Percentiles rank a stretch among this genome's conserved stretches.
Conservation (phyloP, 768 basidiomycete species). For the Rhodotorula sphaerocarpa region DNA sequence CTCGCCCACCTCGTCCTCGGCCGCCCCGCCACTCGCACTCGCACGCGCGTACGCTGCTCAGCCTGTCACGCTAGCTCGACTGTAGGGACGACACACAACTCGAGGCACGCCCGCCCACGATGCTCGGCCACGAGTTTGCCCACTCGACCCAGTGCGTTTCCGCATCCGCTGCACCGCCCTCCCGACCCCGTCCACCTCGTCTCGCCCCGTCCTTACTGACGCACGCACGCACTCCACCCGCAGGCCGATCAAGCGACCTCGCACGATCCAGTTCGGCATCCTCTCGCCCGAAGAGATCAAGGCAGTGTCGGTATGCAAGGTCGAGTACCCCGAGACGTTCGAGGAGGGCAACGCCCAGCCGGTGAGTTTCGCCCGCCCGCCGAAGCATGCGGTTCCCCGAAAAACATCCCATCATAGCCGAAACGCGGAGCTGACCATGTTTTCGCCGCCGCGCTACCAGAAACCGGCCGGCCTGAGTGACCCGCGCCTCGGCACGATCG, state of each 20-base stretch:
- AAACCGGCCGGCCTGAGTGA: conserved; percentile 95
- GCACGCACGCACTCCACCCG: no score
- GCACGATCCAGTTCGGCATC: conserved; percentile 97
- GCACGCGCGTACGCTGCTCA: no score
- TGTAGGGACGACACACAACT: no score
- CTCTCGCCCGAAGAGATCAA: conserved; percentile 99
- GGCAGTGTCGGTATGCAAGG: conserved; percentile 96
- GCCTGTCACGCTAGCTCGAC: no score
- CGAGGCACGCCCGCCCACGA: no score
- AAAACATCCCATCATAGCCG: no score
- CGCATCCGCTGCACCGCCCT: background rate
- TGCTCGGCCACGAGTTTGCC: conserved; percentile 35
- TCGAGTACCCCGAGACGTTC: conserved; percentile 97
- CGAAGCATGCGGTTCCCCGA: conserved; percentile 44
- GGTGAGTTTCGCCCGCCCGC: conserved; percentile 46
- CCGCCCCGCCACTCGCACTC: no score
- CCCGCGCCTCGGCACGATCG: conserved; percentile 94
- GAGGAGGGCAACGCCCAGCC: conserved; percentile 89
- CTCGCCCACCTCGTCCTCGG: no score
- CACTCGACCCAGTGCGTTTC: conserved; percentile 27
- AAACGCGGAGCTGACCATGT: no score
- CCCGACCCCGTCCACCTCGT: background rate
- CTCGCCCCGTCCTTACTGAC: background rate
- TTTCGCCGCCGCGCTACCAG: conserved; percentile 51
- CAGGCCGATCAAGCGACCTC: conserved; percentile 47